These are phyloP conservation scores for Stereocaulon alpinum DNA, from an alignment of 495 filamentous ascomycete genomes.

Conservation along the genomic window DNA sequence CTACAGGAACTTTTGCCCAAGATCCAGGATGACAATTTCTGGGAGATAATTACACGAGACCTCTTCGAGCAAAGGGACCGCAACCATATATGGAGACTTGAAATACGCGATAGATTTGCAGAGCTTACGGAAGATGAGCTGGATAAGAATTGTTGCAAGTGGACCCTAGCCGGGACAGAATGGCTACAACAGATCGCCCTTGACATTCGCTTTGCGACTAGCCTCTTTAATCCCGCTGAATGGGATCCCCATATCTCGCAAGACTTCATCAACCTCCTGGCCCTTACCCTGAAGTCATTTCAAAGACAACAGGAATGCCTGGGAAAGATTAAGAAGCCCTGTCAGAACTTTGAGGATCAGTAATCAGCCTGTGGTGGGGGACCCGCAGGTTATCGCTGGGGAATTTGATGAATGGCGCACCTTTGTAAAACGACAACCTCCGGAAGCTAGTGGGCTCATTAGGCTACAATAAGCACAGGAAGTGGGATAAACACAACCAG, in stretches of 20 bases:
- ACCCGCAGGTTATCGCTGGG: background rate
- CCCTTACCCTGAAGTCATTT: background rate
- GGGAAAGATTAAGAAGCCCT: background rate
- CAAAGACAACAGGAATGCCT: background rate
- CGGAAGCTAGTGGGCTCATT: no score
- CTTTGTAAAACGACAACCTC: no score
- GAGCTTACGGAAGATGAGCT: slow-evolving; percentile 1
- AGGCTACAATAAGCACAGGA: no score
- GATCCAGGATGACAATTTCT: no score
- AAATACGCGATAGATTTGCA: slow-evolving; percentile 2
- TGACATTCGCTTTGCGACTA: slow-evolving; percentile 4
- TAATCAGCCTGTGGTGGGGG: background rate
- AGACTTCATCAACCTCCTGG: background rate
- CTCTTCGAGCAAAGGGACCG: background rate
- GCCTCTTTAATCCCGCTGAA: background rate
- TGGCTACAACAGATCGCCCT: slow-evolving; percentile 1
- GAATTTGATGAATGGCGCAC: no score
- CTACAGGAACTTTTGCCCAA: no score
- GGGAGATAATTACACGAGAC: no score
- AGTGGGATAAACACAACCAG: no score
- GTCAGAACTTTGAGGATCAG: slow-evolving; percentile 1
- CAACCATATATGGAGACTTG: slow-evolving; percentile 1
- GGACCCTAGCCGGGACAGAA: slow-evolving; percentile 2
- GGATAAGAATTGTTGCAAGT: background rate
- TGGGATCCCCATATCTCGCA: background rate